phyloP scores from a whole-genome alignment of 2,329 filamentous ascomycete genomes.

The Exophiala bonariae region DNA sequence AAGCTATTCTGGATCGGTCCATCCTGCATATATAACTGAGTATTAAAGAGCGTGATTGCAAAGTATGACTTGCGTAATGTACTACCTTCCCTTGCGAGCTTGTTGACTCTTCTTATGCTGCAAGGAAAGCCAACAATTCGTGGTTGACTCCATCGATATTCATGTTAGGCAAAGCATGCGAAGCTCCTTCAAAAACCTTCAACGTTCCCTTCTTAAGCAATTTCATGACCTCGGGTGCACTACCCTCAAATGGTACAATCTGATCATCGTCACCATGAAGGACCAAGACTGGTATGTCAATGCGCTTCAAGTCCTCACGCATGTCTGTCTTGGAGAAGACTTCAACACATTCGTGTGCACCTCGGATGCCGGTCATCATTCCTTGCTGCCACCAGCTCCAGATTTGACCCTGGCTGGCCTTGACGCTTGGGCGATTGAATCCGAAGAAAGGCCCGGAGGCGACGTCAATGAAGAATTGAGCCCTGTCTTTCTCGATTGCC shows the following conservation, averaged over 20 bases:
- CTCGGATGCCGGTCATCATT: constrained; percentile 40
- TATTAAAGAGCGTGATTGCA: too few species aligned
- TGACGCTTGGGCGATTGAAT: constrained; percentile 33
- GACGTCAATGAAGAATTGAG: constrained; percentile 39
- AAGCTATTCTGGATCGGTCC: too few species aligned
- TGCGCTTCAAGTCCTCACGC: constrained; percentile 40
- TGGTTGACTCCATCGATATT: constrained; percentile 37
- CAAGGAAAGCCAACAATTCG: constrained; percentile 38
- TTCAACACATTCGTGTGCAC: constrained; percentile 41
- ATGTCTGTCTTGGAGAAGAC: constrained; percentile 45
- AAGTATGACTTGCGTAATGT: too few species aligned
- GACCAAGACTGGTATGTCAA: constrained; percentile 39
- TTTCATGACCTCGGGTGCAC: constrained; percentile 34
- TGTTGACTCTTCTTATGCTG: constrained; percentile 6
- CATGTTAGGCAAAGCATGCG: constrained; percentile 42
- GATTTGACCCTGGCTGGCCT: constrained; percentile 39
- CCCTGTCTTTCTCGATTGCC: constrained; percentile 36
- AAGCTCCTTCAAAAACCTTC: constrained; percentile 41
- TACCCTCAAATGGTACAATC: constrained; percentile 38
- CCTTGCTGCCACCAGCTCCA: constrained; percentile 42
- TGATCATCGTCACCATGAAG: constrained; percentile 46
- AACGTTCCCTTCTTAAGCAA: constrained; percentile 38
- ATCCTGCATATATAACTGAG: too few species aligned
- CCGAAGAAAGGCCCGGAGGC: constrained; percentile 38
- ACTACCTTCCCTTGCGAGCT: too few species aligned